Percentiles rank a stretch among this genome's conserved stretches.
Conservation (phyloP, 176 grass and related monocot species). For the Phragmites australis region DNA sequence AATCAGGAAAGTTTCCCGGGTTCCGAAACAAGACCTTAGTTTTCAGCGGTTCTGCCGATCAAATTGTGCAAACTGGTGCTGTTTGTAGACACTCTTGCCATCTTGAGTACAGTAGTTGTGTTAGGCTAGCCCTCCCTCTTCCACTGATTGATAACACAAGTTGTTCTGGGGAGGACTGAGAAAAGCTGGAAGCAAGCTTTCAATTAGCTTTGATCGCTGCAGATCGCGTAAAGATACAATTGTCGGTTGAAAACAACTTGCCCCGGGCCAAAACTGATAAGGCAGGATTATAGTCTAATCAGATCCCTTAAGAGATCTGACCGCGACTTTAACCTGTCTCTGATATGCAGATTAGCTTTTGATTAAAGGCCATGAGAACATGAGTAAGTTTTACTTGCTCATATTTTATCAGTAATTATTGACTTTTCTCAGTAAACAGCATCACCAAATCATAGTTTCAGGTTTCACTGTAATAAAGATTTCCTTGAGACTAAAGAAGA, state of each 20-base stretch:
- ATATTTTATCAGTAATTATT: conserved; percentile 4
- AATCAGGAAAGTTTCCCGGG: neutral
- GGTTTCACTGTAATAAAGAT: conserved; percentile 20
- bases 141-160: conserved; percentile 25
- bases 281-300: conserved; percentile 40
- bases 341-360: conserved; percentile 29
- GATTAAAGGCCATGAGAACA: conserved; percentile 28
- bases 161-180: neutral
- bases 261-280: conserved; percentile 30
- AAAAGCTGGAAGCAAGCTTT: conserved; percentile 52
- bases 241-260: conserved; percentile 57
- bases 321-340: conserved; percentile 42
- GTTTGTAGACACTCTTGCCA: neutral
- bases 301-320: conserved; percentile 30
- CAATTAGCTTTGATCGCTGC: conserved; percentile 33
- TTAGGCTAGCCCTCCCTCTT: conserved; percentile 33
- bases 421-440: neutral
- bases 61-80: neutral
- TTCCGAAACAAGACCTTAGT: neutral
- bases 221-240: conserved; percentile 57
- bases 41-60: neutral
- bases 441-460: conserved; percentile 5
- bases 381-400: neutral
- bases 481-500: conserved; percentile 36
- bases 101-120: neutral